Evolutionary conservation across 1,139 yeast genomes (phyloP), one percentile per base, ranked within the genome.

Genomic region (Geotrichum cucujoidarum): DNA sequence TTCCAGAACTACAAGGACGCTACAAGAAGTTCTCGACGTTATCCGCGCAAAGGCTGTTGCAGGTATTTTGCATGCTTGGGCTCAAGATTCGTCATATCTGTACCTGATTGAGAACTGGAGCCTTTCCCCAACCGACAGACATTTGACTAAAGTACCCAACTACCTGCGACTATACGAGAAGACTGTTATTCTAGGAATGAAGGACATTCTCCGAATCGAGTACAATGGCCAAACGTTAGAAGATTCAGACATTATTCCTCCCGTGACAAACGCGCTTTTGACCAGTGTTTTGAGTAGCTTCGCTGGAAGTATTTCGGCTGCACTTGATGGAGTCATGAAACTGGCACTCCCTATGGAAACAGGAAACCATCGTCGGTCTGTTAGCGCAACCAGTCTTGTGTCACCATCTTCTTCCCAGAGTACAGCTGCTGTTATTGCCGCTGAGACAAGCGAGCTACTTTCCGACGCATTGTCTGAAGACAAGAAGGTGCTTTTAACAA

Each of bases 1-100:
- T 1, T 61, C 72, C 10, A 64, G 63, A 17, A 62, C 71, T 0
- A 60, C 70, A 1, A 70, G 69, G 2, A 58, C 62, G 1, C 58
- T 76, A 34, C 65, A 72, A 48, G 62, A 62, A 8, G 60, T 68
- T 30, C 67, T 70, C 7, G 58, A 68, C 8, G 62, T 64, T 7
- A 63, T 71, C 29, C 70, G 71, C 41, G 74, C 69, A 47, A 68
- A 72, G 34, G 68, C 71, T 16, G 65, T 76, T n/a, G 67, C 70
- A 16, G 77, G 77, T 1, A 69, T 76, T 2, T 71, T 78, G 46
- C 66, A 73, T 1, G 64, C 76, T 3, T 78, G 80, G 78, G 60
- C 72, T 32, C 68, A 72, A 48, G 83, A 78, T 53, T 67, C 77
- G 32, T 61, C 66, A 11, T 64, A 66, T 35, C 69, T 78, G 42